Percentiles rank a stretch among this genome's conserved stretches.
phyloP scores from a whole-genome alignment of 169 alveolate species.

The Hepatocystis sp. region DNA sequence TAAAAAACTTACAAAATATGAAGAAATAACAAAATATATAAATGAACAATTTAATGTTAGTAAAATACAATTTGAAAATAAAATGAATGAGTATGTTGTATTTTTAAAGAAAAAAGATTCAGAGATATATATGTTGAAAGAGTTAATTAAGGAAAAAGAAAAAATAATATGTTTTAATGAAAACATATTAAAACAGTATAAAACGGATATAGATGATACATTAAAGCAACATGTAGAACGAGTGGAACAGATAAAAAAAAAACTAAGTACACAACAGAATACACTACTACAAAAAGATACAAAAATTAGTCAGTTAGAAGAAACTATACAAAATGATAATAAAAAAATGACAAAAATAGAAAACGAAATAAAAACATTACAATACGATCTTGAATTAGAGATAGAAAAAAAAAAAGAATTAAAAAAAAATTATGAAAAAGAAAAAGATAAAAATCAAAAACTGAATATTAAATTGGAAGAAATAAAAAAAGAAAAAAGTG shows the following conservation, averaged over 20 bases:
- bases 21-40: conserved; percentile 50
- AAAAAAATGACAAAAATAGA: conserved; percentile 28
- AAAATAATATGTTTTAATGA: conserved; percentile 48
- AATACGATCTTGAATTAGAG: conserved; percentile 14
- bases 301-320: conserved; percentile 16
- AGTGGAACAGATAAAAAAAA: conserved; percentile 39
- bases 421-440: conserved; percentile 31
- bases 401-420: conserved; percentile 22
- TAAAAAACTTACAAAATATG: conserved; percentile 37
- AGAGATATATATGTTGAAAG: conserved; percentile 69
- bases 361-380: conserved; percentile 18
- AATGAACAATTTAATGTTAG: conserved; percentile 59
- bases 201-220: conserved; percentile 61
- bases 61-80: conserved; percentile 67
- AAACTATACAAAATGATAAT: background rate
- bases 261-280: conserved; percentile 31
- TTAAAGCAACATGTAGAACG: conserved; percentile 44
- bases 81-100: conserved; percentile 66
- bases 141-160: conserved; percentile 56
- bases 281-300: conserved; percentile 20
- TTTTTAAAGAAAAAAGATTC: conserved; percentile 67
- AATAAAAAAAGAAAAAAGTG: conserved; percentile 23
- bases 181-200: conserved; percentile 57
- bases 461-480: conserved; percentile 11
- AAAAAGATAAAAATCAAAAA: conserved; percentile 21